Percentiles rank a stretch among this genome's conserved stretches.
phyloP scores from a whole-genome alignment of 2,329 filamentous ascomycete genomes.

The Penicillium sp. region DNA sequence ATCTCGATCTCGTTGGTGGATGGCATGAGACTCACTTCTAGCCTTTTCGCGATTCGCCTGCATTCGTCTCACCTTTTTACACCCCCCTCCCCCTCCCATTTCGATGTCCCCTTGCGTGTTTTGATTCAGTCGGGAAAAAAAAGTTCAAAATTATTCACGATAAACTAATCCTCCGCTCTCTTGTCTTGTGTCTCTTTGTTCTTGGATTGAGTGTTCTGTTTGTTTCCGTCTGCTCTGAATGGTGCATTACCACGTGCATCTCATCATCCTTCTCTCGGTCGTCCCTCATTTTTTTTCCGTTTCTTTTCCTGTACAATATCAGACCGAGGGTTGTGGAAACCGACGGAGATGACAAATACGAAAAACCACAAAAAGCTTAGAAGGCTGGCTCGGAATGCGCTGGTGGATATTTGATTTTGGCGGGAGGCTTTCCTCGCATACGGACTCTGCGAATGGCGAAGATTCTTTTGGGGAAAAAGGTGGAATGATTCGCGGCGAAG shows the following conservation, averaged over 20 bases:
- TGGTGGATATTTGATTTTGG: constrained; percentile 12
- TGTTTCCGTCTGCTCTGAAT: constrained; percentile 15
- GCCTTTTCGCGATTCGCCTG: constrained; percentile 12
- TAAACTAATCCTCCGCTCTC: constrained; percentile 25
- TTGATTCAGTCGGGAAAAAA: constrained; percentile 25
- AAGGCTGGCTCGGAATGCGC: constrained; percentile 18
- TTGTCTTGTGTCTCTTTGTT: constrained; percentile 20
- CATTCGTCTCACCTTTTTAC: constrained; percentile 10
- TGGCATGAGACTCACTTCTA: constrained; percentile 72
- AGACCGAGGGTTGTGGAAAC: constrained; percentile 15
- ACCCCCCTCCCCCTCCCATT: constrained; percentile 13
- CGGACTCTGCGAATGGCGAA: constrained; percentile 15
- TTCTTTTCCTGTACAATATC: constrained; percentile 22
- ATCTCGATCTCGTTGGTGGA: constrained; percentile 93
- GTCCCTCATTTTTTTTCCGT: constrained; percentile 9
- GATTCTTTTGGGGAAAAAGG: constrained; percentile 5
- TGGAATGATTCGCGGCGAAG: constrained; percentile 9
- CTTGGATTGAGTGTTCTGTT: constrained; percentile 15
- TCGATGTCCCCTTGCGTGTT: constrained; percentile 17
- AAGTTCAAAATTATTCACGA: constrained; percentile 26
- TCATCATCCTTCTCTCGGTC: constrained; percentile 3
- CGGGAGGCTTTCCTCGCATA: constrained; percentile 16
- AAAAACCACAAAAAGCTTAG: constrained; percentile 30
- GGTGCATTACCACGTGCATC: neutral
- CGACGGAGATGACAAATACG: constrained; percentile 14